Evolutionary conservation across 2,329 filamentous ascomycete genomes (phyloP), one percentile per base, ranked within the genome.

Genomic region (Clonostachys solani): DNA sequence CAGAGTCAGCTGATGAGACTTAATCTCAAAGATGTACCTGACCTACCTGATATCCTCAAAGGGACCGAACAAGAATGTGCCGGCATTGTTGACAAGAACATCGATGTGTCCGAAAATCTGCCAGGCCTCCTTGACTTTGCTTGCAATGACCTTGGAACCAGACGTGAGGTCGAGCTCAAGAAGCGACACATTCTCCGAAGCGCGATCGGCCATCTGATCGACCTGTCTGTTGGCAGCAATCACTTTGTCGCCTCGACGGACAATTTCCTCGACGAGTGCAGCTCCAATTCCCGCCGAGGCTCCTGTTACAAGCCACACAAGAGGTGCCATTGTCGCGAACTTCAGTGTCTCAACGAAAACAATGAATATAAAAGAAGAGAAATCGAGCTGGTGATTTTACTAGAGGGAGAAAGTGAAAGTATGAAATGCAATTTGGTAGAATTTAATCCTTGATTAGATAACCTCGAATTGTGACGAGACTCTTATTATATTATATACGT

Each of bases 81-180:
- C 64, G 8, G 64, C 65, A 42, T 66, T 66, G 49, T 67, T 67
- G 18, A 66, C 51, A 13, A 66, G 45, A 6, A 66, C 50, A 29
- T 67, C 62, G n/a, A 67, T 60, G 10, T 50, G 57, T 1, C 61
- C 64, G 29, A 63, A 66, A 3, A 64, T 54, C 3, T 43, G 17
- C 56, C 61, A 60, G n/a, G 62, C 63, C 13, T 58, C 40, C 15
- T 58, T 38, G 2, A 65, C 44, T 19, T 52, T 45, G 18, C 34
- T 34, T 18, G 49, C 23, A 17, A 67, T 53, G 13, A 33, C 48
- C 4, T 45, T 17, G 5, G 40, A 43, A 6, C 45, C 41, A 1
- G 57, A 38, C 0, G 59, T 59, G 34, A 66, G 55, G 41, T 68
- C 65, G 0, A 67, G 55, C 17, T 66, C 57, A 12, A 65, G 23